Evolutionary conservation across 495 filamentous ascomycete genomes (phyloP), one percentile per base, ranked within the genome.

Genomic region (Hyphodiscus hymeniophilus): DNA sequence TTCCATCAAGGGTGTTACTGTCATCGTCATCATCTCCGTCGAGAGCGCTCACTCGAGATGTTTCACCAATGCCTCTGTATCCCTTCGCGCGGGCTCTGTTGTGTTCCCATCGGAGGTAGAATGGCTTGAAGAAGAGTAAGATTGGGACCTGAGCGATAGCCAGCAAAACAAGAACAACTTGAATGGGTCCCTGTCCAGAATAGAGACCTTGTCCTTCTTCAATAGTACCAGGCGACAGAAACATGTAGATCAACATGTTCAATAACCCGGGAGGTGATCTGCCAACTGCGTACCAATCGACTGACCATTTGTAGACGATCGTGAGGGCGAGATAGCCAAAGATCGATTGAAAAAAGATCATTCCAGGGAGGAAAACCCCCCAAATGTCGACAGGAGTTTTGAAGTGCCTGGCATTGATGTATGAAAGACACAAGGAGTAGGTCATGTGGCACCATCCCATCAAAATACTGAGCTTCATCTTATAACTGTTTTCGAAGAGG

Each of bases 191-290:
- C 63, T 99, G 92, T 43, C 87, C 87, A 16, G 63, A 63, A 59
- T 92, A 99, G 5, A 99, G 74, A 42, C 69, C 74, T 13, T 66
- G 61, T 35, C 84, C 77, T 13, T 66, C 62, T 35, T 84, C 77
- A 38, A 97, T 69, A 0, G 62, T 84, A 20, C 87, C 87, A 4
- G 92, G 92, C 44, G 80, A 78, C 42, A 99, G 70, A 72, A 99
- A 97, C 92, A 99, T 99, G 76, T 95, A 94, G 61, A 99, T 99
- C 55, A 99, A 74, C 89, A 96, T 95, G 75, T 99, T 99, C 48
- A 99, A 69, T 21, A 99, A 71, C 56, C 88, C 85, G 0, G 92
- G 92, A 2, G 94, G 87, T 23, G 74, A 69, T 47, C 72, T 51
- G n/a, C 63, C 77, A 23, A 71, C 70, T 18, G 72, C 81, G 50